Evolutionary conservation across 495 filamentous ascomycete species (phyloP), one percentile per base, ranked within the genome.

Genomic region (Penicillium cosmopolitanum): DNA sequence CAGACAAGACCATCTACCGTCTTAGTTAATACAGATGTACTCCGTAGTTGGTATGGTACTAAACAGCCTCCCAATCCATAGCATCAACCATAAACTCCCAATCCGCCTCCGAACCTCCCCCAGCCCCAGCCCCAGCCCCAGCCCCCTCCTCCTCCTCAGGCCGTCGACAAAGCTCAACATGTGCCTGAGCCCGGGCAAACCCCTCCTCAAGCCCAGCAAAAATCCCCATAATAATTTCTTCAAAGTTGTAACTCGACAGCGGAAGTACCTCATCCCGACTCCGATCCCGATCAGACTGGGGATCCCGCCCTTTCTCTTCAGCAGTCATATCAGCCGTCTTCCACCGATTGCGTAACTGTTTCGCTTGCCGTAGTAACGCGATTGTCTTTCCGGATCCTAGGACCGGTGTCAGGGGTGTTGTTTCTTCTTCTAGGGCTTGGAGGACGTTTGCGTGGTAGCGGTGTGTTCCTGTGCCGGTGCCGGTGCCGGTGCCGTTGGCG

Each of bases 331-430:
- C 78, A 0, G 82, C 85, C 23, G 82, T 81, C 72, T 89, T 89
- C 87, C 87, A 89, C 4, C 83, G 76, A 61, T 89, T 89, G 5
- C 87, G 73, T 21, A 87, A 73, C 48, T 88, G 85, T 64, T 89
- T 89, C 2, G 86, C 87, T 40, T 77, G 66, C 16, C 70, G 70
- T n/a, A 89, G 68, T 54, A 85, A 78, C 11, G 60, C 61, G 13
- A 73, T 69, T 2, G 84, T 79, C 10, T 77, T 72, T 0, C 79
- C 77, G 0, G 34, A 65, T 0, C 85, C 85, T 12, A 89, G 73
- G 1, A 81, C 74, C 0, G 57, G 61, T 21, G 81, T 72, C 12
- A 89, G 67, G 3, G 86, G 86, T 46, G 81, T 82, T 0, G 60
- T 56, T 12, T 68, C 63, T 19, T 77, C 64, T 50, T 84, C 77